Evolutionary conservation across 2,329 filamentous ascomycete genomes (phyloP).

Genomic region (Cercospora zeae-maydis): DNA sequence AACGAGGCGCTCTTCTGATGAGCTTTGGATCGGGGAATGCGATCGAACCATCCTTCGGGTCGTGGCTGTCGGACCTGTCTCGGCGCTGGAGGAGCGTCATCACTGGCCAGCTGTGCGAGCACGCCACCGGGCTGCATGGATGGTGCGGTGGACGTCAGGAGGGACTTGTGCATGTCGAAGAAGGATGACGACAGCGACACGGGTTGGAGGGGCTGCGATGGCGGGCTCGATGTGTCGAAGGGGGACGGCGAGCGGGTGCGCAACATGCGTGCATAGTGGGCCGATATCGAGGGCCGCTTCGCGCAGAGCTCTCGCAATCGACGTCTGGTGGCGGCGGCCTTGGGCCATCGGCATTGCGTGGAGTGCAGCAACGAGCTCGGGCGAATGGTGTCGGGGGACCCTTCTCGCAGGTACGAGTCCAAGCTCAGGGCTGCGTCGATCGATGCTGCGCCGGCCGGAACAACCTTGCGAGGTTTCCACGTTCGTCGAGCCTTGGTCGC

Average conservation of each 20-base stretch:
- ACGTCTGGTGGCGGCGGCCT: constrained; percentile 56
- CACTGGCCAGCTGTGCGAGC: constrained; percentile 44
- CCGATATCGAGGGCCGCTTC: constrained; percentile 58
- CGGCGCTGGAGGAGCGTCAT: constrained; percentile 25
- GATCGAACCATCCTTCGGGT: constrained; percentile 42
- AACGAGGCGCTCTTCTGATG: constrained; percentile 52
- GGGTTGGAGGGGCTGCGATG: constrained; percentile 30
- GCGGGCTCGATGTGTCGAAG: constrained; percentile 41
- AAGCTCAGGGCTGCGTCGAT: constrained; percentile 27
- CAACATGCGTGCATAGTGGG: constrained; percentile 62
- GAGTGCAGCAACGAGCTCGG: constrained; percentile 34
- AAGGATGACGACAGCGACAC: constrained; percentile 35
- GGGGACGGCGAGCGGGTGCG: constrained; percentile 60
- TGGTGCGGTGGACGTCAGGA: constrained; percentile 50
- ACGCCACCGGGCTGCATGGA: constrained; percentile 52
- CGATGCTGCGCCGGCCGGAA: constrained; percentile 29
- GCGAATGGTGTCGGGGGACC: constrained; percentile 45
- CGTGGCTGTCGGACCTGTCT: constrained; percentile 25
- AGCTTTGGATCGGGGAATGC: constrained; percentile 44
- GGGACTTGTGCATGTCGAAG: constrained; percentile 50
- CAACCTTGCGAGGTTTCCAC: constrained; percentile 50
- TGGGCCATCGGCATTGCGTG: constrained; percentile 51
- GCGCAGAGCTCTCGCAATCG: constrained; percentile 59
- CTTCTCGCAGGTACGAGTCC: constrained; percentile 26
- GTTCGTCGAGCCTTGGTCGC: constrained; percentile 59